Conservation (phyloP, 345 rosid genomes). For the Raphanus raphanistrum region DNA sequence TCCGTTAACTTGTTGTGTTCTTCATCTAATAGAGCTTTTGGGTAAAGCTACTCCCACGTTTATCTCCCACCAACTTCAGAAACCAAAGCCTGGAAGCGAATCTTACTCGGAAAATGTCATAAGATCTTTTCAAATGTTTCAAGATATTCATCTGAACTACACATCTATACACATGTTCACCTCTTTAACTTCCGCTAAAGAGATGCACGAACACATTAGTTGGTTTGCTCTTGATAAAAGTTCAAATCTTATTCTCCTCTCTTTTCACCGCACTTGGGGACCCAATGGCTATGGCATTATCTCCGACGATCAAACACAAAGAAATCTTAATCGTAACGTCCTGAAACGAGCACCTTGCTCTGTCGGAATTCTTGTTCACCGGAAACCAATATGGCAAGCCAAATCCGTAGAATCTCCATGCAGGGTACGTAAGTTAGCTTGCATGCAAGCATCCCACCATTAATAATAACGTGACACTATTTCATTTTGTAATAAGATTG, state of each 20-base stretch:
- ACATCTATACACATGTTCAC: slow-evolving; percentile 41
- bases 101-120: slow-evolving; percentile 47
- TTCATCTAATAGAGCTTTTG: slow-evolving; percentile 51
- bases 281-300: slow-evolving; percentile 26
- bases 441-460: background rate
- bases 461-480: background rate
- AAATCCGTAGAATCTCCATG: slow-evolving; percentile 26
- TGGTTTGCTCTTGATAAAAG: slow-evolving; percentile 43
- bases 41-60: slow-evolving; percentile 53
- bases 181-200: slow-evolving; percentile 36
- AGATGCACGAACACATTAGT: slow-evolving; percentile 55
- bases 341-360: slow-evolving; percentile 39
- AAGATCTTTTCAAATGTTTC: slow-evolving; percentile 38
- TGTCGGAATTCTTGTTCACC: slow-evolving; percentile 36
- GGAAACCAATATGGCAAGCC: slow-evolving; percentile 20
- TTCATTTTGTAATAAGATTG: background rate
- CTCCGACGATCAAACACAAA: slow-evolving; percentile 36
- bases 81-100: slow-evolving; percentile 8
- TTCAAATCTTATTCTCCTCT: slow-evolving; percentile 45
- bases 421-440: slow-evolving; percentile 13
- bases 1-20: slow-evolving; percentile 43
- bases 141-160: background rate
- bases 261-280: slow-evolving; percentile 56
- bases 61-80: slow-evolving; percentile 49
- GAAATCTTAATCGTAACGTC: slow-evolving; percentile 25